These are phyloP conservation scores for Cornus suecica DNA, from an alignment of 148 eudicot species.

Conservation along the genomic window DNA sequence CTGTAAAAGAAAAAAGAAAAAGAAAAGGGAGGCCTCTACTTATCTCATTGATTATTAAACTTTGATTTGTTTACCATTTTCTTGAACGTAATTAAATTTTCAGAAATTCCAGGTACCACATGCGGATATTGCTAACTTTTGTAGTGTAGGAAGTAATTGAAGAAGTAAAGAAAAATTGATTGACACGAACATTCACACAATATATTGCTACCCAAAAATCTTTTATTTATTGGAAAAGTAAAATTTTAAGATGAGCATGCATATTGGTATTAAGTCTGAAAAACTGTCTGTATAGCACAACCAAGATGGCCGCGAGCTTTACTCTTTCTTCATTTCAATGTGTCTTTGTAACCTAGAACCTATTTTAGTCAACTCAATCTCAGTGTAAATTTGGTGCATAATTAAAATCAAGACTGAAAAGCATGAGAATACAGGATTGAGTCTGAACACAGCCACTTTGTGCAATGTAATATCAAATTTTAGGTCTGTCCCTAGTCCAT, in stretches of 20 bases:
- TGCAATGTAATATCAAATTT: too few relatives aligned
- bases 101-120: neutral
- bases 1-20: conserved; percentile 1
- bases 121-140: neutral
- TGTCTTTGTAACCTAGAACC: neutral
- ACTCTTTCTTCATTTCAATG: neutral
- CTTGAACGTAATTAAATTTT: neutral
- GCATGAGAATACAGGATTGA: neutral
- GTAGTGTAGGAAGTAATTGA: neutral
- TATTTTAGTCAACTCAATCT: neutral
- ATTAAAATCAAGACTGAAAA: neutral
- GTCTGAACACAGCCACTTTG: too few relatives aligned
- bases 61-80: neutral
- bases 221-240: neutral
- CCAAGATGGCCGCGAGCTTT: neutral
- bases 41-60: neutral
- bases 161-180: neutral
- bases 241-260: neutral
- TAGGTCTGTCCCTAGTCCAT: too few relatives aligned
- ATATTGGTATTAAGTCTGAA: too few relatives aligned
- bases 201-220: neutral
- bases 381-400: neutral
- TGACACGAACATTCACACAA: neutral
- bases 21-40: too few relatives aligned
- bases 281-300: neutral